Conservation (phyloP, 2,329 filamentous ascomycete genomes). For the Erysiphe pisi region DNA sequence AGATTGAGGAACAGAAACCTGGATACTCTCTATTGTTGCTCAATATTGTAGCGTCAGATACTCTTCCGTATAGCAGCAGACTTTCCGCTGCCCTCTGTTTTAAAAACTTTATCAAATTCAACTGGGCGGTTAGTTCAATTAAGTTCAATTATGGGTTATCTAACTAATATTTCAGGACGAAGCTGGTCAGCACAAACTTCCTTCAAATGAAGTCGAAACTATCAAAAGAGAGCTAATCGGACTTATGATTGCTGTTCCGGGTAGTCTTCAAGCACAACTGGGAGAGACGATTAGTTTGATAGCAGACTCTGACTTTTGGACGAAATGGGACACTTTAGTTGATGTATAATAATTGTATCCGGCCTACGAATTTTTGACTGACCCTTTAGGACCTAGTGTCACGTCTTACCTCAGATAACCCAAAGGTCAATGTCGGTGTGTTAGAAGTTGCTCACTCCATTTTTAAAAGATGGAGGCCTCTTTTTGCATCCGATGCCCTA, state of each 20-base stretch:
- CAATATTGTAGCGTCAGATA: conserved; percentile 72
- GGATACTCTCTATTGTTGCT: conserved; percentile 82
- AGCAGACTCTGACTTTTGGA: conserved; percentile 95
- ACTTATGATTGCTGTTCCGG: conserved; percentile 85
- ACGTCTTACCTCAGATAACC: conserved; percentile 69
- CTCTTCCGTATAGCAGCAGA: conserved; percentile 64
- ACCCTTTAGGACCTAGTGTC: conserved; percentile 65
- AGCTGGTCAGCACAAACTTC: conserved; percentile 84
- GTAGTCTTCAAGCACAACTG: conserved; percentile 81
- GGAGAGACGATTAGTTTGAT: conserved; percentile 96
- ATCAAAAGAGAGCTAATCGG: conserved; percentile 96
- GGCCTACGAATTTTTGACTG: conserved; percentile 28
- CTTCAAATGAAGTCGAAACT: conserved; percentile 66
- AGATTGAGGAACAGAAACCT: conserved; percentile 67
- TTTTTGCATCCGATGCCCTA: conserved; percentile 85
- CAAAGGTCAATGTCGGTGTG: conserved; percentile 81
- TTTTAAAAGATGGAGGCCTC: conserved; percentile 87
- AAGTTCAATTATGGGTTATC: conserved; percentile 25
- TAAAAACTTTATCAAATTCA: conserved; percentile 94
- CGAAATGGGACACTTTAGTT: conserved; percentile 91
- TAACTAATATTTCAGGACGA: conserved; percentile 52
- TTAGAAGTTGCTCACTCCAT: conserved; percentile 97
- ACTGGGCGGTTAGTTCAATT: conserved; percentile 60
- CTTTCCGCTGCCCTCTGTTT: conserved; percentile 86
- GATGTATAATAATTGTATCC: conserved; percentile 44